Evolutionary conservation across 2,329 filamentous ascomycete species (phyloP), one percentile per base, ranked within the genome.

Genomic region (Plenodomus biglobosus): DNA sequence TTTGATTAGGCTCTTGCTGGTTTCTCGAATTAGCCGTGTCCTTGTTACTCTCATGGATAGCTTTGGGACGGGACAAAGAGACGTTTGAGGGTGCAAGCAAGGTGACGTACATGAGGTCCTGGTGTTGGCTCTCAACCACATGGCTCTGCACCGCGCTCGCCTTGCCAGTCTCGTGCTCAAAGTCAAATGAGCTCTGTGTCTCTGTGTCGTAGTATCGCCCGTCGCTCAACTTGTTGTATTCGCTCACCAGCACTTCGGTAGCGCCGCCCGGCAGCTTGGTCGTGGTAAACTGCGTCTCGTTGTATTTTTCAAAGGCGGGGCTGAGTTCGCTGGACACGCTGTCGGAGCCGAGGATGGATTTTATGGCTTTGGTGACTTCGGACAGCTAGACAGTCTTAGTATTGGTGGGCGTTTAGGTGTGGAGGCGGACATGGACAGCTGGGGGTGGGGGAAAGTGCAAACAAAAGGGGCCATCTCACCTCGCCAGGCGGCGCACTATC

Each of bases 401-500:
- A 45, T 10, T 5, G 5, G 22, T 5, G 22, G 10, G 10, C 5
- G 22, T 24, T 5, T 24, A 10, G 22, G 5, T 24, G 22, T 24
- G 22, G 22, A 24, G 22, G 5, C 5, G 22, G 22, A 24, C 10
- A 24, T 24, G 22, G 5, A 24, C 5, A 24, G 5, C 22, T 10
- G 22, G 49, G 30, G 34, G 16, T 37, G 42, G 20, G 49, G 24
- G 47, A 41, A 72, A 16, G n/a, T 19, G 32, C n/a, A 20, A n/a
- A 15, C 10, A 37, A 18, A n/a, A 15, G 11, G 22, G 22, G 32
- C 6, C 16, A 38, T 76, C 64, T 24, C 83, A 96, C 92, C 87
- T 99, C 94, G 79, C 94, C 94, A 18, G 94, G 94, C 40, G 94
- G 94, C 65, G 94, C 91, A 68, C 90, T 90, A 77, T 95, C 86